Evolutionary conservation across 306 rosid genomes (phyloP), one percentile per base, ranked within the genome.

Genomic region (Trichosanthes truncata): DNA sequence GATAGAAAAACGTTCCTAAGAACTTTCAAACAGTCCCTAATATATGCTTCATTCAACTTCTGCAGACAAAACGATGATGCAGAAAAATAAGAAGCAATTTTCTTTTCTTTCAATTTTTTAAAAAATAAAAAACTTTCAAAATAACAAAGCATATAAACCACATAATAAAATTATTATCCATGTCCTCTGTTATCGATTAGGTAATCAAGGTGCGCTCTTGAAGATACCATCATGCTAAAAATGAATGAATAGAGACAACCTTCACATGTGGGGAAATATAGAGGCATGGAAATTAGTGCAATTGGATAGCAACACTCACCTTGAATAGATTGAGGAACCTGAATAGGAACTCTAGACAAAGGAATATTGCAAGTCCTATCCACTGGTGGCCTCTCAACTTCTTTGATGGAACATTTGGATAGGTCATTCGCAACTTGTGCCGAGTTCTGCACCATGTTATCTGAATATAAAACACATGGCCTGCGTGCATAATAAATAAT

Each of bases 331-430:
- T 89, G 97, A 81, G 99, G 93, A 81, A 86, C 85, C 84, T 90
- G 97, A 59, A 87, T 76, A n/a, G 98, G 98, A 83, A 86, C 85
- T 89, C 89, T 85, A 7, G 92, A 43, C 66, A 80, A 52, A 20
- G 97, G 90, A 80, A 87, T 69, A 81, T 87, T 93, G 51, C 83
- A 79, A 82, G 82, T 87, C 87, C 97, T 88, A 63, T 91, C 94
- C 59, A 81, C 48, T 41, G 84, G 86, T 52, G 91, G 91, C 87
- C 86, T 91, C 88, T 91, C 91, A 79, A 81, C 87, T 83, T 93
- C 98, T 90, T 90, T 91, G 86, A 96, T 89, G 84, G 76, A 73
- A 79, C 98, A 96, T 85, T 86, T 96, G 26, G 99, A 90, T 81
- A 96, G 93, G 87, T 89, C 91, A 51, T 90, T 87, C 2, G 97